phyloP scores from a whole-genome alignment of 129 eudicot species.

The Flaveria bidentis region DNA sequence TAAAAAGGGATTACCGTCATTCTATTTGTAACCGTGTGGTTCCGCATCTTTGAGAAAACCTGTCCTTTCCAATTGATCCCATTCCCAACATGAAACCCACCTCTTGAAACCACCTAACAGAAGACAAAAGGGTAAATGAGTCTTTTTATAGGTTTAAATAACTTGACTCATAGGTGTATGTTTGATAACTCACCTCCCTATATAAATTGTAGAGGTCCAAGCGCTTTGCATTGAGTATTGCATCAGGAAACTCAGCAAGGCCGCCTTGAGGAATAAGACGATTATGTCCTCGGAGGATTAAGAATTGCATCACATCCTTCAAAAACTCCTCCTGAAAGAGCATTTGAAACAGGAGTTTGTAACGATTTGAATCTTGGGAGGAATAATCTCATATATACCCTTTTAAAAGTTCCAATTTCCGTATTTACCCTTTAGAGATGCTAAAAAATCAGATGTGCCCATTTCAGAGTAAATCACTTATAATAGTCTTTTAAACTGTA shows the following conservation, averaged over 20 bases:
- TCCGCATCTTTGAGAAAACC: conserved; percentile 98
- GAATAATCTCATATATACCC: neutral
- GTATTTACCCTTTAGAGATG: neutral
- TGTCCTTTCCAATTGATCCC: conserved; percentile 99
- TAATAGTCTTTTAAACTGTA: neutral
- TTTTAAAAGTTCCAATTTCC: neutral
- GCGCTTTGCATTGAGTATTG: conserved; percentile 92
- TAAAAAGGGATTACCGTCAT: conserved; percentile 71
- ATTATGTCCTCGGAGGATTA: conserved; percentile 90
- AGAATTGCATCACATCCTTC: conserved; percentile 94
- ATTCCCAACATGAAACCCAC: conserved; percentile 98
- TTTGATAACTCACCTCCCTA: conserved; percentile 65
- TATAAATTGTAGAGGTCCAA: conserved; percentile 91
- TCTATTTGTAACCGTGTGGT: conserved; percentile 91
- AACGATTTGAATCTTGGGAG: neutral
- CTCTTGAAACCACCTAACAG: conserved; percentile 92
- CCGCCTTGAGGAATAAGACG: conserved; percentile 99
- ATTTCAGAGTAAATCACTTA: neutral
- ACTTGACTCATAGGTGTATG: neutral
- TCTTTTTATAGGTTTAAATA: neutral
- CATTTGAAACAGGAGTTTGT: neutral
- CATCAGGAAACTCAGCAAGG: conserved; percentile 97
- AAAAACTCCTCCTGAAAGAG: conserved; percentile 82
- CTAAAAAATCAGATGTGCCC: conserved; percentile 4
- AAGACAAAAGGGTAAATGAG: conserved; percentile 16